A percentile compares a stretch with the other conserved stretches of the same genome.
Conservation (phyloP, 2,329 filamentous ascomycete genomes). For the Exophiala sp. region DNA sequence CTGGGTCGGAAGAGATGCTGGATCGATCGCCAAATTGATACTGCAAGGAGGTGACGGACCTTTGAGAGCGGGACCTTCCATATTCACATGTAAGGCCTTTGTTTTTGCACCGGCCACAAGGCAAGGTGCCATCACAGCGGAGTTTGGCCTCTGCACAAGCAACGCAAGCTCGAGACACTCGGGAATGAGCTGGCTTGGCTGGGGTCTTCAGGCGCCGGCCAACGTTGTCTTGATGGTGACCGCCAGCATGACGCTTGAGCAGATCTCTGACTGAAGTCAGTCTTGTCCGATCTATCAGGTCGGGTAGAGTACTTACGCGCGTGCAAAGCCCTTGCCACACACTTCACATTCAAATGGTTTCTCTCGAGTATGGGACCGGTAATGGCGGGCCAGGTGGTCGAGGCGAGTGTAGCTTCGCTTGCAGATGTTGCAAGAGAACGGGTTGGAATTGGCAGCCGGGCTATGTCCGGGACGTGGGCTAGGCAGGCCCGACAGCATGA, state of each 20-base stretch:
- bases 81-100: slow-evolving; percentile 8
- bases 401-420: background rate
- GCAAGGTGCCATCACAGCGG: slow-evolving; percentile 6
- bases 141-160: slow-evolving; percentile 17
- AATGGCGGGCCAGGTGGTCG: background rate
- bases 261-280: slow-evolving; percentile 17
- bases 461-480: no score
- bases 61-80: background rate
- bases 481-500: no score
- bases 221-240: slow-evolving; percentile 2
- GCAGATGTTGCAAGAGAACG: background rate
- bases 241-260: slow-evolving; percentile 13
- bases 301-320: slow-evolving; percentile 7
- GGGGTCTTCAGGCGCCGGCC: background rate
- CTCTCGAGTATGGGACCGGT: slow-evolving; percentile 2
- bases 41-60: no score
- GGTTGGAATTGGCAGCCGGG: no score
- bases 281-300: no score
- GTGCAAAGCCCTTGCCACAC: slow-evolving; percentile 21
- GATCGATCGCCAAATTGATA: no score
- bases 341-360: slow-evolving; percentile 29
- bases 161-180: slow-evolving; percentile 8
- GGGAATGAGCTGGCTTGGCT: background rate
- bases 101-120: slow-evolving; percentile 11
- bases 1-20: no score